phyloP scores from a whole-genome alignment of 495 filamentous ascomycete genomes.

The Aspergillus haitiensis region DNA sequence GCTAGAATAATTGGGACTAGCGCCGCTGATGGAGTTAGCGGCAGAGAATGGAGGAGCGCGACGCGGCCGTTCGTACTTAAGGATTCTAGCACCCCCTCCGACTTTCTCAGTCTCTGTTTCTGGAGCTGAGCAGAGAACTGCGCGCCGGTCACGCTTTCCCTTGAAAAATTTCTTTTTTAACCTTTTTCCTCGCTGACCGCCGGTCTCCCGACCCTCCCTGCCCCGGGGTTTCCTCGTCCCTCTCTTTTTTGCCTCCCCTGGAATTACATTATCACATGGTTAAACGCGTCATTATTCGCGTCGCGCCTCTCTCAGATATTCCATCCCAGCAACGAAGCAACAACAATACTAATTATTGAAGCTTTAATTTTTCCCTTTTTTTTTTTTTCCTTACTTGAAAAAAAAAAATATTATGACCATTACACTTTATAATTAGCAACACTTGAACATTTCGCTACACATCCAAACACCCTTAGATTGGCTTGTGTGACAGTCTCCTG shows the following conservation, averaged over 20 bases:
- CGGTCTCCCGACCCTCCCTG: conserved; percentile 14
- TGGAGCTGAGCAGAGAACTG: conserved; percentile 36
- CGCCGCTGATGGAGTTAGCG: conserved; percentile 45
- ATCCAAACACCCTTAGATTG: conserved; percentile 1
- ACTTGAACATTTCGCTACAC: conserved; percentile 3
- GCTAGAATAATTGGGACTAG: conserved; percentile 39
- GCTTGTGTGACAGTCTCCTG: conserved; percentile 7
- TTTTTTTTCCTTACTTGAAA: conserved; percentile 1
- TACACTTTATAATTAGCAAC: conserved; percentile 13
- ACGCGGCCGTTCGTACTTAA: conserved; percentile 52
- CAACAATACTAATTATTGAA: background rate
- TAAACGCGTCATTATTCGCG: conserved; percentile 24
- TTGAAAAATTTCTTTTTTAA: conserved; percentile 30
- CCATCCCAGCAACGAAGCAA: conserved; percentile 14
- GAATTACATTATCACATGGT: conserved; percentile 18
- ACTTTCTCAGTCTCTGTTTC: conserved; percentile 45
- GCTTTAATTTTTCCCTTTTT: background rate
- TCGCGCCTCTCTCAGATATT: conserved; percentile 13
- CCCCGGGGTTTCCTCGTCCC: conserved; percentile 10
- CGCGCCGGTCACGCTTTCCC: conserved; percentile 29
- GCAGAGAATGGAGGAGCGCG: conserved; percentile 38
- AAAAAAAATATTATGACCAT: conserved; percentile 3
- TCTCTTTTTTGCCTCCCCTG: conserved; percentile 18
- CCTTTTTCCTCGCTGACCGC: conserved; percentile 27
- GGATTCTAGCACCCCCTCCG: conserved; percentile 51